Evolutionary conservation across 805 yeast species (phyloP).

Genomic region (Metschnikowia kofuensis): DNA sequence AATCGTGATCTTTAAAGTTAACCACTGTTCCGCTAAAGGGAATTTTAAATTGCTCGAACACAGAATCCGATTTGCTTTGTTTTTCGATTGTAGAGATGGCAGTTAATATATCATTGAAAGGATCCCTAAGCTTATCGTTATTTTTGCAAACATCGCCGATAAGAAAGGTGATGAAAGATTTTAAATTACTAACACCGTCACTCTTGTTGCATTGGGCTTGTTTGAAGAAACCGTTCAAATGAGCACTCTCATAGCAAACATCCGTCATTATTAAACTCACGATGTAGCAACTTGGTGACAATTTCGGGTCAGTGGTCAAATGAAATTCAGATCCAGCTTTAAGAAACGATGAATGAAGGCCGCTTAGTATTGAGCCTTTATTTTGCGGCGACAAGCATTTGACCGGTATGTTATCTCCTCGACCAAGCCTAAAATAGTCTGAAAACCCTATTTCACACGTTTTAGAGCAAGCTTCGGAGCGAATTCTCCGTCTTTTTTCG

Average conservation of each 20-base stretch:
- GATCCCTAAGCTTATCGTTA: neutral
- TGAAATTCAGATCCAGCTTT: conserved; percentile 4
- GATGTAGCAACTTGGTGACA: neutral
- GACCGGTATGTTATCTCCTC: neutral
- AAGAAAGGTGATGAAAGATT: conserved; percentile 6
- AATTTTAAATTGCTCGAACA: neutral
- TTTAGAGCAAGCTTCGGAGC: too few species aligned
- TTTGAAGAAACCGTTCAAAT: conserved; percentile 9
- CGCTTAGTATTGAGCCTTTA: conserved; percentile 11
- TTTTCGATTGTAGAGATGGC: neutral
- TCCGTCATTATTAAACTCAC: conserved; percentile 9
- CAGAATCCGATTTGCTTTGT: neutral
- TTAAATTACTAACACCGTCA: neutral
- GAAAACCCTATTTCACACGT: neutral
- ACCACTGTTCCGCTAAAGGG: conserved; percentile 29
- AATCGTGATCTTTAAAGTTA: conserved; percentile 36
- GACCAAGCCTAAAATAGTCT: neutral
- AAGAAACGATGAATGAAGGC: conserved; percentile 14
- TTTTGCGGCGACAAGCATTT: conserved; percentile 2
- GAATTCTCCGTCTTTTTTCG: neutral
- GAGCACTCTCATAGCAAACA: conserved; percentile 7
- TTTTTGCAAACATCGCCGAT: conserved; percentile 9
- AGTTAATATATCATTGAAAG: neutral
- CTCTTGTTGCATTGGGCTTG: neutral
- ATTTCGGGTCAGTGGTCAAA: neutral